Base-by-base conservation (phyloP, 345 rosid species). In the Corchorus capsularis region DNA sequence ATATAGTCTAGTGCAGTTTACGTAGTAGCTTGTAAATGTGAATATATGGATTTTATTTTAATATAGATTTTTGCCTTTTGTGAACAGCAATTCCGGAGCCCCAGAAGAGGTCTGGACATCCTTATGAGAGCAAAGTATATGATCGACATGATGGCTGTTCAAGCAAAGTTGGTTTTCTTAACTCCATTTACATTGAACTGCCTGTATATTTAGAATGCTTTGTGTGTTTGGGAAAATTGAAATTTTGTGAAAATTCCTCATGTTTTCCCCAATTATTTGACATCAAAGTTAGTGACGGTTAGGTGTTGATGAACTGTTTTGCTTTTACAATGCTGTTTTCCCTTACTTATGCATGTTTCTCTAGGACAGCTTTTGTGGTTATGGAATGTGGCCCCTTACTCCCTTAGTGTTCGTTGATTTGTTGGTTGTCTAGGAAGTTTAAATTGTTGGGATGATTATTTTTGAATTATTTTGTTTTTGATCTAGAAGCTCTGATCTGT, bases 81-180 rank as follows among this genome's bases (percentile, higher is more conserved):
- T 59, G 73, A 15, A 20, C 81, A 82, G 83, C 79, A 49, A 62
- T 82, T 78, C 68, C 73, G 45, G 98, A 84, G 77, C 89, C 82
- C 79, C 93, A 83, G 69, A 87, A 86, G 82, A 91, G 78, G 54
- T 50, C 76, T 12, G 81, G 57, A 56, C 87, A 83, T 81, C 66
- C 88, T 66, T 94, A 88, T 72, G 97, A 89, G 64, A 83, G 85
- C 81, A 91, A 92, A 81, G 72, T 82, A 71, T 90, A 84, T 55
- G 93, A 89, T 70, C 85, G 82, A 50, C 92, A 75, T 69, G 87
- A 88, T 73, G 82, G 79, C 78, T 82, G 84, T 61, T 75, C 89
- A 45, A 87, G 77, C 86, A 92, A 92, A 80, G 99, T 93, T 84
- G 73, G 93, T 87, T 83, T 82, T 77, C 76, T 41, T 34, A 78